Evolutionary conservation across 768 basidiomycete genomes (phyloP), one percentile per base, ranked within the genome.

Genomic region (Termitomyces eurrhizus): DNA sequence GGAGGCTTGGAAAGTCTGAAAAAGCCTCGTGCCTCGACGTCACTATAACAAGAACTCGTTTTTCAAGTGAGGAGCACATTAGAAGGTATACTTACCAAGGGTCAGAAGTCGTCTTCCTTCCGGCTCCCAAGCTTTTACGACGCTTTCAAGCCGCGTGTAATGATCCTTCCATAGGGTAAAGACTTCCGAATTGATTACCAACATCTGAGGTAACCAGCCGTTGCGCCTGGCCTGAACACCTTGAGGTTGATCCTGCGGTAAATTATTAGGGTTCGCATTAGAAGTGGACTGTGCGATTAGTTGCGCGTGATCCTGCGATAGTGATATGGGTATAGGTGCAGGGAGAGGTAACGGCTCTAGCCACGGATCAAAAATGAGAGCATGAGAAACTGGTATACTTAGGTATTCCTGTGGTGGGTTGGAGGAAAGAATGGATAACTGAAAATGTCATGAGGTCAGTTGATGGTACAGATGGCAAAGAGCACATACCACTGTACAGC

Each of bases 151-250:
- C 24, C 85, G 77, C 36, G 74, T 70, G 66, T 90, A 93, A 69
- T 94, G 91, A 50, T 80, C 80, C 50, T 81, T 80, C 92, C 92
- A 94, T 3, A 92, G 75, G 2, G 91, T 90, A 67, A 93, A 93
- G 0, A 72, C 76, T 67, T 91, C 86, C 18, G 90, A 89, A 67
- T 91, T 91, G 65, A 95, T 83, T 14, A 92, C 83, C 50, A 91
- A 69, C 65, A 89, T 71, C 48, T 69, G 73, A 1, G 80, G 81
- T 26, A 69, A 66, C 14, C 55, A 21, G 7, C 50, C 51, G 39
- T 56, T 45, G 63, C 37, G 49, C 33, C 11, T 33, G 26, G 35
- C 32, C 36, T 48, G 24, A 12, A 18, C 21, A 13, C 35, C 50
- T 32, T 60, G 39, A 29, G 51, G 60, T 35, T 58, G 60, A 32